Evolutionary conservation across 768 basidiomycete species (phyloP), one percentile per base, ranked within the genome.

Genomic region (Trichaptum fuscoviolaceum): DNA sequence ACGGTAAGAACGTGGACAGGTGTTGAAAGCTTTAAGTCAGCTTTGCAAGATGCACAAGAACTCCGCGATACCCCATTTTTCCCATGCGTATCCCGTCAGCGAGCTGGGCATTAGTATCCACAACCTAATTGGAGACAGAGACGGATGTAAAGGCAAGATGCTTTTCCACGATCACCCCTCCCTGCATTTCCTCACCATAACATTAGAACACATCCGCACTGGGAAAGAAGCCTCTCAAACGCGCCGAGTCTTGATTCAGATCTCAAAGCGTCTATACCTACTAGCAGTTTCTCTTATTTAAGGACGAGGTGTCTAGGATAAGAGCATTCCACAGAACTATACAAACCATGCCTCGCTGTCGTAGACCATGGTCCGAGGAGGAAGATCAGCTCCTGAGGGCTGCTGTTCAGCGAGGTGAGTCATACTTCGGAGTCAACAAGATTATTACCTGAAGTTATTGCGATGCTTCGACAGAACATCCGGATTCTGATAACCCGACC

Each of bases 401-500:
- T 25, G 70, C 70, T 52, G 69, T 71, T 64, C 65, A 71, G 60
- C 63, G 65, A 66, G 70, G 70, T 69, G 20, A 35, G 69, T 63
- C 18, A 52, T 20, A 52, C 3, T 52, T 12, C 42, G 20, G 42
- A 5, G 42, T 20, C 3, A 15, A 2, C 42, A 52, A 52, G 42
- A 20, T 52, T 52, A 15, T 52, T 12, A 12, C 42, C 42, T 52
- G 20, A 52, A 15, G 42, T 52, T 12, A 52, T 52, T 20, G 42
- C 15, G 10, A 4, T 42, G 20, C 30, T 25, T 18, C 42, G 1
- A 7, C 63, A 87, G 85, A 86, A 80, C 85, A 85, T 71, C 83
- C 84, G 63, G 80, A 83, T 62, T 82, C 83, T 70, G 74, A 82
- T 27, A 84, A 83, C 67, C 85, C 85, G 24, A 84, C 84, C 62